These are phyloP conservation scores for Coniochaeta pulveracea DNA, from an alignment of 2,329 filamentous ascomycete genomes.

Conservation along the genomic window DNA sequence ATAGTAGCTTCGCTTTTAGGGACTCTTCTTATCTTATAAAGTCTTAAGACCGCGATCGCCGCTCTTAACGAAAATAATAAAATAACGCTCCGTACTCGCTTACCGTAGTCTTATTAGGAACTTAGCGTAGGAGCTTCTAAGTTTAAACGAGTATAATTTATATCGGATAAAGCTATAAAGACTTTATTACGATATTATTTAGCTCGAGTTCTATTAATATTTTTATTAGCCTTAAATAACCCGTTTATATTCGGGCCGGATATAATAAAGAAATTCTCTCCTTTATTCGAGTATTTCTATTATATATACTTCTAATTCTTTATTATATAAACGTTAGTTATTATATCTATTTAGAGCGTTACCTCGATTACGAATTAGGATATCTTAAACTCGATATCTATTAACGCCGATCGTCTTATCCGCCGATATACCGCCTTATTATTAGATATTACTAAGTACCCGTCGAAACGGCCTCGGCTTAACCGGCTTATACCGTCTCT, in stretches of 20 bases:
- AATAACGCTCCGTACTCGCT: constrained; percentile 1
- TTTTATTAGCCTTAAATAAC: background rate
- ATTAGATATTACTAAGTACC: constrained; percentile 4
- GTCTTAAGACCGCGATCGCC: background rate
- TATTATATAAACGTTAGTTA: background rate
- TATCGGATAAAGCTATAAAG: background rate
- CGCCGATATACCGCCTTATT: constrained; percentile 5
- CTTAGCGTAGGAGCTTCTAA: background rate
- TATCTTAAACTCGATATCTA: constrained; percentile 2
- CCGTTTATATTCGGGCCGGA: background rate
- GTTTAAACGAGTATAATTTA: background rate
- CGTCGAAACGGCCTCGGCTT: constrained; percentile 4
- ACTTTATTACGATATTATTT: background rate
- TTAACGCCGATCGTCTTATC: constrained; percentile 4
- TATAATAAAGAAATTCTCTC: background rate
- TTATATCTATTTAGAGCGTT: background rate
- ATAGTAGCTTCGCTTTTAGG: background rate
- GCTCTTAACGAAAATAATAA: background rate
- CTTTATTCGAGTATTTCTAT: background rate
- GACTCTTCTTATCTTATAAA: background rate
- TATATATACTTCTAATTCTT: background rate
- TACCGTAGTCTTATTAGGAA: background rate
- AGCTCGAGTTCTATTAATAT: background rate
- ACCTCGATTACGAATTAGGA: constrained; percentile 1
- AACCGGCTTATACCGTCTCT: constrained; percentile 1